Evolutionary conservation across 1,284 basidiomycete genomes (phyloP), one percentile per base, ranked within the genome.

Genomic region (Trichosporon sp.): DNA sequence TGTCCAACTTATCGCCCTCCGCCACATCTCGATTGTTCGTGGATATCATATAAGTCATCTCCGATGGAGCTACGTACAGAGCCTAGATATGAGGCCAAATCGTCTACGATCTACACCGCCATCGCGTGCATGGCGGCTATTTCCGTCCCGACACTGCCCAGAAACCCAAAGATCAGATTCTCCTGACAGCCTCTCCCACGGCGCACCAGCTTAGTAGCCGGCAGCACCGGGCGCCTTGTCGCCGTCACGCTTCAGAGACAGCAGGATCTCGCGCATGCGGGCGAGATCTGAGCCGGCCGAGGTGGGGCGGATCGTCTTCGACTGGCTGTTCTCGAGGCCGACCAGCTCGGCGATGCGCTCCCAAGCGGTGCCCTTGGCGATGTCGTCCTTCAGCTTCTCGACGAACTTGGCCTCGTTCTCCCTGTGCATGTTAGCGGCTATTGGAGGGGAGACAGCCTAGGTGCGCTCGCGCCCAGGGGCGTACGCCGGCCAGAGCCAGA

Each of bases 281-380:
- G 88, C 85, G 69, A 98, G 86, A 79, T 99, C 97, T 1, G 91
- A 93, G 23, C 92, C 92, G n/a, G 92, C 85, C 18, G 92, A 92
- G 44, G 90, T 87, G 47, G 94, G 89, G 23, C 95, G 91, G 76
- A 95, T 88, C 0, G 95, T 98, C 86, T 98, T 99, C 86, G 91
- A 93, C 84, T 95, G 81, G 83, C 65, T 8, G 83, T 98, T 98
- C 83, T 98, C 89, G 56, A 99, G 87, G 73, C 95, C 93, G 70
- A 98, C 85, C 66, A 91, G 84, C 63, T 91, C 90, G 78, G 90
- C 91, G 78, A 99, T 95, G 31, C 96, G 90, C 75, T 94, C 89
- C 97, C 97, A 99, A 6, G 95, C 95, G 23, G 96, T 98, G 38
- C 96, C 97, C 70, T 89, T 87, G 0, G 93, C 91, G 67, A 99